Percentiles rank a stretch among this genome's conserved stretches.
Conservation (phyloP, 345 rosid species). For the Acer yangbiense region DNA sequence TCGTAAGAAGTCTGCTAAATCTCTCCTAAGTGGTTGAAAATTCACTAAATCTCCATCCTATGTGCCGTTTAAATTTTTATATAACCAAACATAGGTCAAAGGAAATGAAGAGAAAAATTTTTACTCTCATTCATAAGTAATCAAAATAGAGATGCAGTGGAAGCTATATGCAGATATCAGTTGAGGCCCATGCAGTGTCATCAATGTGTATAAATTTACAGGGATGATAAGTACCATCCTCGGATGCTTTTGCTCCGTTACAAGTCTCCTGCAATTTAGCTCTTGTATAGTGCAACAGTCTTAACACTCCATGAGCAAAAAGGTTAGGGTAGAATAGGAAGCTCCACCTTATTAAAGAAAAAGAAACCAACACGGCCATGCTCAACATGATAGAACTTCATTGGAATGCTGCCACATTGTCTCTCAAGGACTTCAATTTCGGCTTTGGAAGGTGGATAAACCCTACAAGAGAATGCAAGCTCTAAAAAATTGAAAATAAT, state of each 20-base stretch:
- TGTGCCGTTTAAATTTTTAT: background rate
- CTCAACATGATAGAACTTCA: conserved; percentile 64
- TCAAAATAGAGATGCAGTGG: background rate
- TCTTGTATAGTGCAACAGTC: background rate
- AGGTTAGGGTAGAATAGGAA: conserved; percentile 52
- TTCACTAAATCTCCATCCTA: background rate
- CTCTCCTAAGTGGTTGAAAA: background rate
- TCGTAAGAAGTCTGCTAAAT: background rate
- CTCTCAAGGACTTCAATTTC: conserved; percentile 57
- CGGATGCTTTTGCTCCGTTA: background rate
- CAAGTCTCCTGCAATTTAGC: background rate
- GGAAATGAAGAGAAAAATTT: background rate
- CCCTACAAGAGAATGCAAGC: conserved; percentile 38
- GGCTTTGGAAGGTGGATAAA: conserved; percentile 53
- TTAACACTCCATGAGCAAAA: background rate
- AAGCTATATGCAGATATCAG: background rate
- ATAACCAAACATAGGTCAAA: background rate
- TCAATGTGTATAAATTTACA: background rate
- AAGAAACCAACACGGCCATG: conserved; percentile 72
- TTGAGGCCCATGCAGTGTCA: background rate
- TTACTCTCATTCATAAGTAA: background rate
- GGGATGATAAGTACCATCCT: background rate
- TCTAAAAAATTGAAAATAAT: background rate
- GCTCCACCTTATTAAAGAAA: conserved; percentile 45
- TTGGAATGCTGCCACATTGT: conserved; percentile 41